These are phyloP conservation scores for Linum trigynum DNA, from an alignment of 345 rosid species.

Conservation along the genomic window DNA sequence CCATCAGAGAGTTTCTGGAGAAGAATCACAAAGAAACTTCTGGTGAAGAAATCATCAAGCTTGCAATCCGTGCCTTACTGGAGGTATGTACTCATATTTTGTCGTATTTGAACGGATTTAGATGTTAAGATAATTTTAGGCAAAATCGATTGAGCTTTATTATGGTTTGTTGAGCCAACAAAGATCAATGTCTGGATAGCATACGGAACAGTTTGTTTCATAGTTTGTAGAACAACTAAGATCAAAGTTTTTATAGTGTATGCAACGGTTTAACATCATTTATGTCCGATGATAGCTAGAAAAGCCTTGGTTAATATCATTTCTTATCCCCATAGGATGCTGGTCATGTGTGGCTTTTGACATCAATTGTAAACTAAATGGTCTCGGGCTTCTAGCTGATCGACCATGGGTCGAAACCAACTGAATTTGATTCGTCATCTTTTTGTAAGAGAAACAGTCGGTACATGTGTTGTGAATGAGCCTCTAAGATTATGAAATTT, in stretches of 20 bases:
- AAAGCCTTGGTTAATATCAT: not conserved
- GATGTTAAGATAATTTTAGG: not conserved
- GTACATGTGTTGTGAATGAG: not conserved
- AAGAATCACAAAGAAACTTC: slow-evolving; percentile 77
- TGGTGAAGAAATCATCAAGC: slow-evolving; percentile 77
- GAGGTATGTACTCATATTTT: slow-evolving; percentile 44
- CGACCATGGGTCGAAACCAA: not conserved
- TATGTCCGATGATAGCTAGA: not conserved
- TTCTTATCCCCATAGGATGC: not conserved
- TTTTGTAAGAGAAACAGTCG: not conserved
- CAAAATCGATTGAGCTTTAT: not conserved
- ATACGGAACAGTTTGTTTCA: not conserved
- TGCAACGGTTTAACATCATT: no score
- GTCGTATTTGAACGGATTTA: not conserved
- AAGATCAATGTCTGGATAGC: not conserved
- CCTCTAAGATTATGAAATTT: not conserved
- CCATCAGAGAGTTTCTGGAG: slow-evolving; percentile 77
- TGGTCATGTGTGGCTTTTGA: not conserved
- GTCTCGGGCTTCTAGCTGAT: not conserved
- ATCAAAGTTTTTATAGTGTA: no score
- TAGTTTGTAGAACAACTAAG: not conserved
- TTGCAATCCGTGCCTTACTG: slow-evolving; percentile 83
- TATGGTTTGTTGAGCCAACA: not conserved
- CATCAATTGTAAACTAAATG: not conserved
- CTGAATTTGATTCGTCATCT: not conserved